Evolutionary conservation across 108 stramenopile genomes (phyloP), one percentile per base, ranked within the genome.

Genomic region (Nitzschia sp.): DNA sequence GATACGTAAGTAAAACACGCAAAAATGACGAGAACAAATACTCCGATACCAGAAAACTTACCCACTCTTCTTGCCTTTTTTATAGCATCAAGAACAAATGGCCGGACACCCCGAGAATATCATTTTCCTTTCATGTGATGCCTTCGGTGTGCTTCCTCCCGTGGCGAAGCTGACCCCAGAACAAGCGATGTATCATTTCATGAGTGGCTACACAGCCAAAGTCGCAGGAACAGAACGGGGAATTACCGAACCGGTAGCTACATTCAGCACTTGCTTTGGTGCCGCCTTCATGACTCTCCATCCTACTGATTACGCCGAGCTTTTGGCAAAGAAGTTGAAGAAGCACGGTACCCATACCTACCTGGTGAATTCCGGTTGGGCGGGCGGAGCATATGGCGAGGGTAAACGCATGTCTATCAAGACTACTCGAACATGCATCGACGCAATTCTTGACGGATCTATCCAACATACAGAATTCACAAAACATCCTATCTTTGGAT

Each of bases 171-270:
- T 98, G 33, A 80, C 80, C 60, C 61, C 91, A n/a, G 95, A 85
- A 28, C 96, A 97, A 82, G 97, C 98, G 32, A 96, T 97, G 94
- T 98, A 98, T 77, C 97, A 97, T 72, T 98, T 97, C 81, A 80
- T 98, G 55, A 89, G 87, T 41, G 98, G 98, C 41, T 98, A 97
- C 82, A 98, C 97, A 15, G 97, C 97, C 62, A 98, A 98, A 80
- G 98, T 98, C 46, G 98, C 98, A 35, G 98, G 98, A 38, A 98
- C 98, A 45, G 98, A 98, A 79, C 90, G 98, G 15, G 98, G 98
- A 41, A 80, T 98, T 44, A 95, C 82, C 16, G 97, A 98, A 76
- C 98, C 98, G 8, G 64, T 77, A 36, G 88, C 97, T 44, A 98
- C 89, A 26, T 98, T 98, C 78, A 81, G 79, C 45, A 88, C 97